phyloP scores from a whole-genome alignment of 257 asterid species.

The Nicotiana benthamiana region DNA sequence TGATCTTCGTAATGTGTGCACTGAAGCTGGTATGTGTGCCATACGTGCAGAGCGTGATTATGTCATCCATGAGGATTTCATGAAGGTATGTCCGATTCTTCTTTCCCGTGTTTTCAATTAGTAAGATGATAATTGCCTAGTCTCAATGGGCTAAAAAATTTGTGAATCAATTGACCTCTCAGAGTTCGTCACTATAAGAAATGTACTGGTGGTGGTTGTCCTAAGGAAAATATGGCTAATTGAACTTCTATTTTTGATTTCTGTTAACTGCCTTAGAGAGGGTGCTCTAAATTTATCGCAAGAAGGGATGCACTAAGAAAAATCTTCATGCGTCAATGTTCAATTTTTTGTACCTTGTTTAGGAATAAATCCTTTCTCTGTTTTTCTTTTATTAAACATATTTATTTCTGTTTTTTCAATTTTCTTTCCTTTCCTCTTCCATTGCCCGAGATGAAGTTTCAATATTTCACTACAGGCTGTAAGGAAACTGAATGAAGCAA shows the following conservation, averaged over 20 bases:
- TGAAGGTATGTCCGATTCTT: slow-evolving; percentile 19
- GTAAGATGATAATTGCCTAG: neutral
- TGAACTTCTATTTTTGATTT: neutral
- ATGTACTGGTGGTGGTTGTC: neutral
- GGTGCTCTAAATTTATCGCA: neutral
- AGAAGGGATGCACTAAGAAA: neutral
- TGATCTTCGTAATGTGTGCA: slow-evolving; percentile 33
- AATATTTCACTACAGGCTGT: slow-evolving; percentile 39
- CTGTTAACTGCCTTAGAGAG: neutral
- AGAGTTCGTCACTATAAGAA: neutral
- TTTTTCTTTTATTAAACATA: neutral
- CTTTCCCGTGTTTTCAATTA: neutral
- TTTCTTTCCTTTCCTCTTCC: neutral
- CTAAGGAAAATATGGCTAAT: neutral
- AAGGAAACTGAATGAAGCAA: slow-evolving; percentile 65
- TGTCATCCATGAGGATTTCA: slow-evolving; percentile 33
- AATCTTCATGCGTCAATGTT: neutral
- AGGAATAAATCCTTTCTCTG: neutral
- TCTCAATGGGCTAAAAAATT: neutral
- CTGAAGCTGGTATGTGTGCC: slow-evolving; percentile 30
- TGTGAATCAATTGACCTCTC: neutral
- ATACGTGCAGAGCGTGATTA: slow-evolving; percentile 28
- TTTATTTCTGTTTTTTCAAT: neutral
- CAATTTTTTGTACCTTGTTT: neutral
- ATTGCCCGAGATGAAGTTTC: neutral